Evolutionary conservation across 2,329 filamentous ascomycete species (phyloP).

Genomic region (Pestalotiopsis sp.): DNA sequence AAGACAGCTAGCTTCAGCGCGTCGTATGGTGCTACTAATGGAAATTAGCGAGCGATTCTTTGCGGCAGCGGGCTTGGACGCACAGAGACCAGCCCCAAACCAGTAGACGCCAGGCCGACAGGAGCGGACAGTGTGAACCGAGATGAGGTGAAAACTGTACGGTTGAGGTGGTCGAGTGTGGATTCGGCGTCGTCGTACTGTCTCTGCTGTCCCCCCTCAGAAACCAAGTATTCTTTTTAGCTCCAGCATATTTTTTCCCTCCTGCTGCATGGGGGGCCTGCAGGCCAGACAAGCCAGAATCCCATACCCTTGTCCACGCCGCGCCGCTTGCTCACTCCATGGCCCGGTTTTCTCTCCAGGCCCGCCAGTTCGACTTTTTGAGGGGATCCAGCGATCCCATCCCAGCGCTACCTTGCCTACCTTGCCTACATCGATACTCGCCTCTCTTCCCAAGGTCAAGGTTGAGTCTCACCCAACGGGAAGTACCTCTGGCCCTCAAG

Average conservation of each 20-base stretch:
- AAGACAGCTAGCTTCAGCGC: not conserved
- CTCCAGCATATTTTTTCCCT: not conserved
- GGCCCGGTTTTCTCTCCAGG: not conserved
- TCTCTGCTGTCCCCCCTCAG: not conserved
- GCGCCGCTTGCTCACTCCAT: not conserved
- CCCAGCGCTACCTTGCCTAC: not conserved
- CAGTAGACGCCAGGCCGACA: not conserved
- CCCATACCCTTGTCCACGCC: not conserved
- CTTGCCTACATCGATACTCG: not conserved
- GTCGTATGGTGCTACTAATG: not conserved
- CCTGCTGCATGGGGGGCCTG: not conserved
- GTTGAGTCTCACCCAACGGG: not conserved
- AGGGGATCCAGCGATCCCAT: not conserved
- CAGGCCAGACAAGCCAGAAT: not conserved
- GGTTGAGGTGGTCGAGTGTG: not conserved
- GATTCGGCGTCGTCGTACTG: not conserved
- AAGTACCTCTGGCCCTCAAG: not conserved
- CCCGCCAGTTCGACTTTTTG: not conserved
- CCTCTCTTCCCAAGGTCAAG: not conserved
- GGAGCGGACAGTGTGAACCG: not conserved
- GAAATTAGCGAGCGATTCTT: not conserved
- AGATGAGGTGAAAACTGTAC: not conserved
- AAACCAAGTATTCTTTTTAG: not conserved
- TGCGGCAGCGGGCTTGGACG: not conserved
- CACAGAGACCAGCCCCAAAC: not conserved